Evolutionary conservation across 179 eudicot genomes (phyloP).

Genomic region (Vitellaria paradoxa): DNA sequence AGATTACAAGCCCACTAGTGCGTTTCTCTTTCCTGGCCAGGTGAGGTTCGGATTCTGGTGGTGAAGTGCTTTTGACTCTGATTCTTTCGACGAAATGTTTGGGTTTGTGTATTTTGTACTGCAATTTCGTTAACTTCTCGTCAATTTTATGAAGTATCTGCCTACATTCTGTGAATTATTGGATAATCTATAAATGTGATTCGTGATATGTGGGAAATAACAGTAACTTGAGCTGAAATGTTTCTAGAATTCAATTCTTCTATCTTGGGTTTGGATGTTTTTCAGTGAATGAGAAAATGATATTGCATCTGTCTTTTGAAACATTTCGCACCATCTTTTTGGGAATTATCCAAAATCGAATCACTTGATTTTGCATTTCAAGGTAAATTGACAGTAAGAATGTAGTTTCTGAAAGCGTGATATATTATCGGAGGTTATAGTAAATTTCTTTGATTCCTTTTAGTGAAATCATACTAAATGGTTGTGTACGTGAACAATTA

Average conservation of each 20-base stretch:
- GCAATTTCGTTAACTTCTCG: not conserved
- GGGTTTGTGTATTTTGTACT: not conserved
- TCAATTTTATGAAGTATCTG: not conserved
- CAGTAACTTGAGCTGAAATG: not conserved
- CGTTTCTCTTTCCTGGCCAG: conserved; percentile 94
- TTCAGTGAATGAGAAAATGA: not conserved
- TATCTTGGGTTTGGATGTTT: not conserved
- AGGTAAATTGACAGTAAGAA: not conserved
- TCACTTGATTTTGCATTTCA: not conserved
- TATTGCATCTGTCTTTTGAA: no score
- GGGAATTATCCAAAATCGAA: not conserved
- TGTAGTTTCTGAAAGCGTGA: not conserved
- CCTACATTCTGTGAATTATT: not conserved
- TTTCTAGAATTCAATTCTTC: not conserved
- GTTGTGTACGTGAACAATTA: not conserved
- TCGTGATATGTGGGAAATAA: not conserved
- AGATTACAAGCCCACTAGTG: conserved; percentile 61
- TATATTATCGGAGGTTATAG: not conserved
- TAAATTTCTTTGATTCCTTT: not conserved
- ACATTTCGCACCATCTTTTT: not conserved
- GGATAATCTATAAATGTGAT: not conserved
- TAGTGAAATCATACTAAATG: not conserved
- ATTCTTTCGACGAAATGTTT: not conserved
- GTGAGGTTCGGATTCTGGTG: conserved; percentile 25
- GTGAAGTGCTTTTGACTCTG: not conserved